Evolutionary conservation across 768 basidiomycete genomes (phyloP), one percentile per base, ranked within the genome.

Genomic region (Boletales sp.): DNA sequence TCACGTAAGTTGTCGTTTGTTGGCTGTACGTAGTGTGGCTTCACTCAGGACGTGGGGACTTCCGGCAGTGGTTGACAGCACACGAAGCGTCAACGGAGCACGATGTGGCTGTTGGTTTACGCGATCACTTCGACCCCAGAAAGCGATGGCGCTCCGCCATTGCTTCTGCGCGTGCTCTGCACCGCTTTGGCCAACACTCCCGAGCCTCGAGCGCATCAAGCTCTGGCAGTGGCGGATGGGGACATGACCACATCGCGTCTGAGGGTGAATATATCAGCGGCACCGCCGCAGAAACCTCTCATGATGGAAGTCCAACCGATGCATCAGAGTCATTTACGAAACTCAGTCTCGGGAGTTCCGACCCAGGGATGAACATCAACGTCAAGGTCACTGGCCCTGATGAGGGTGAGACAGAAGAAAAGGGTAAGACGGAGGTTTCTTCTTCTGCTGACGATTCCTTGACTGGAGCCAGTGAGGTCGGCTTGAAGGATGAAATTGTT

Each of bases 51-150:
- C 17, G n/a, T 32, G 41, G 17, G 33, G 11, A 34, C 39, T 46
- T 32, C 25, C 4, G 21, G 41, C 59, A 87, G 81, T 94, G 90
- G 92, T 70, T 92, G 33, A 87, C 86, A 14, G 78, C 74, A 0
- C 80, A 86, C 61, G 69, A 74, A 15, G 73, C 85, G 0, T 82
- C 83, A 0, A 76, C 74, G 6, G 87, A 93, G 45, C 79, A 87
- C 64, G 92, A 97, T 58, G 76, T 96, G 37, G 74, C 71, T 14
- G 64, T 62, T 11, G 89, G 87, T 11, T 72, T 96, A 43, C 86
- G 87, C 31, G 85, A 90, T 31, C 82, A 93, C 72, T 94, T 95
- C 69, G 76, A 90, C 61, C 78, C 90, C 0, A 77, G 76, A 38
- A 83, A 82, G 2, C 77, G 77, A 35, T 94, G 91, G 92, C 78